Percentiles rank a stretch among this genome's conserved stretches.
phyloP scores from a whole-genome alignment of 2,329 filamentous ascomycete genomes.

The Ophiocordyceps unilateralis region DNA sequence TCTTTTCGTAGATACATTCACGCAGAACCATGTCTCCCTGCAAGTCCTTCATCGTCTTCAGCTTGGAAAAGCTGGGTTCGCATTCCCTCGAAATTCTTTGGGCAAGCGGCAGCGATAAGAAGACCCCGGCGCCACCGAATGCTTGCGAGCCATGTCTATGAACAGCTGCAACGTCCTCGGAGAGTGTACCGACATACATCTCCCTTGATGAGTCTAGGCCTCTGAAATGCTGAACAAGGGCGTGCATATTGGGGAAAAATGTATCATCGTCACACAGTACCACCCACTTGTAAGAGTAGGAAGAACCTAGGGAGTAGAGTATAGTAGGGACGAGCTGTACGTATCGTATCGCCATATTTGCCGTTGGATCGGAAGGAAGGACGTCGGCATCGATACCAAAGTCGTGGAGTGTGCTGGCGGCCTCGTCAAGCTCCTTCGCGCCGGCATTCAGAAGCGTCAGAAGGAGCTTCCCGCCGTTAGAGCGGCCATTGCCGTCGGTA shows the following conservation, averaged over 20 bases:
- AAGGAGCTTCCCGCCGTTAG: slow-evolving; percentile 38
- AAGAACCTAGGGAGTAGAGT: slow-evolving; percentile 32
- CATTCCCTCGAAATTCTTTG: slow-evolving; percentile 25
- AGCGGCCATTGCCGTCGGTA: slow-evolving; percentile 34
- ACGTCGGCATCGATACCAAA: slow-evolving; percentile 38
- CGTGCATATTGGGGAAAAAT: slow-evolving; percentile 43
- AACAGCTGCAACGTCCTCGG: slow-evolving; percentile 42
- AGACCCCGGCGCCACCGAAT: slow-evolving; percentile 46
- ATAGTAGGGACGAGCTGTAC: slow-evolving; percentile 31
- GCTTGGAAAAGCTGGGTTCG: slow-evolving; percentile 24
- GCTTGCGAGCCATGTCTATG: slow-evolving; percentile 44
- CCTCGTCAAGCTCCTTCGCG: slow-evolving; percentile 30
- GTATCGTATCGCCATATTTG: slow-evolving; percentile 42
- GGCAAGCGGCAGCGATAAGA: slow-evolving; percentile 35
- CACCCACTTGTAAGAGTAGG: slow-evolving; percentile 36
- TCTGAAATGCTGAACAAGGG: slow-evolving; percentile 29
- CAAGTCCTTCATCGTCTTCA: slow-evolving; percentile 37
- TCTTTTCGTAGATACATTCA: slow-evolving; percentile 47
- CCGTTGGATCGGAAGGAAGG: slow-evolving; percentile 29
- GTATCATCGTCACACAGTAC: slow-evolving; percentile 49
- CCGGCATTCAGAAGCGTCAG: slow-evolving; percentile 35
- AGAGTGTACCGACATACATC: slow-evolving; percentile 43
- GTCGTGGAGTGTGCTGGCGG: slow-evolving; percentile 12
- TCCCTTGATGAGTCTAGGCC: slow-evolving; percentile 31
- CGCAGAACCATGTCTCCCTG: slow-evolving; percentile 44